phyloP scores from a whole-genome alignment of 108 stramenopile species.

The Pelagomonas calceolata region DNA sequence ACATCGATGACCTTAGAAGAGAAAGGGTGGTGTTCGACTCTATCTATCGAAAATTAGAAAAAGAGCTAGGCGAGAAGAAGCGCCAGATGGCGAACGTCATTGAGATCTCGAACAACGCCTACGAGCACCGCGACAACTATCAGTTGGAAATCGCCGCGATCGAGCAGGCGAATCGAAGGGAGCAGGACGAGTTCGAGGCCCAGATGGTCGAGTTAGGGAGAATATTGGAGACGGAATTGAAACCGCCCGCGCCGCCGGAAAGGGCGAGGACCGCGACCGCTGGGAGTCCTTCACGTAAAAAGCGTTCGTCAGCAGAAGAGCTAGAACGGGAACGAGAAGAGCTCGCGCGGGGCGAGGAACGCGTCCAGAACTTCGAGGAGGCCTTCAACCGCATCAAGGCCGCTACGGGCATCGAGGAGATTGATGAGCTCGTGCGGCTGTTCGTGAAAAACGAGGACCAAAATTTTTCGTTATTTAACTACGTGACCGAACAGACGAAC shows the following conservation, averaged over 20 bases:
- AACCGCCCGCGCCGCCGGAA: neutral
- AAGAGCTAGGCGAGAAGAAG: conserved; percentile 64
- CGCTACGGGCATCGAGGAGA: conserved; percentile 52
- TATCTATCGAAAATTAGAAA: conserved; percentile 62
- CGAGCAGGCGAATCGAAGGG: conserved; percentile 61
- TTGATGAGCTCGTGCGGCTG: conserved; percentile 47
- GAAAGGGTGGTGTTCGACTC: conserved; percentile 71
- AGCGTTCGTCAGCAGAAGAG: conserved; percentile 35
- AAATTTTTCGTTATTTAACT: conserved; percentile 59
- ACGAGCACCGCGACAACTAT: conserved; percentile 72
- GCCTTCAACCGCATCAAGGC: conserved; percentile 60
- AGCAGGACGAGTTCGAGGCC: conserved; percentile 59
- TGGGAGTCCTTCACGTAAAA: neutral
- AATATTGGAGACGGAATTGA: conserved; percentile 20
- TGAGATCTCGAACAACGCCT: conserved; percentile 63
- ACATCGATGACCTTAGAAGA: conserved; percentile 65
- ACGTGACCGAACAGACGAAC: conserved; percentile 54
- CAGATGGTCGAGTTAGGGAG: conserved; percentile 50
- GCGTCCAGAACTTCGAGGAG: conserved; percentile 63
- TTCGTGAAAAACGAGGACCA: conserved; percentile 63
- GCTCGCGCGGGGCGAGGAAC: conserved; percentile 19
- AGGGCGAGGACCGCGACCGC: neutral
- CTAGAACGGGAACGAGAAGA: too few relatives aligned
- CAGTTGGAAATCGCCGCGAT: conserved; percentile 69
- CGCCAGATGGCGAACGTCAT: conserved; percentile 68